These are phyloP conservation scores for Entoloma clypeatum DNA, from an alignment of 1,284 basidiomycete genomes.

Conservation along the genomic window DNA sequence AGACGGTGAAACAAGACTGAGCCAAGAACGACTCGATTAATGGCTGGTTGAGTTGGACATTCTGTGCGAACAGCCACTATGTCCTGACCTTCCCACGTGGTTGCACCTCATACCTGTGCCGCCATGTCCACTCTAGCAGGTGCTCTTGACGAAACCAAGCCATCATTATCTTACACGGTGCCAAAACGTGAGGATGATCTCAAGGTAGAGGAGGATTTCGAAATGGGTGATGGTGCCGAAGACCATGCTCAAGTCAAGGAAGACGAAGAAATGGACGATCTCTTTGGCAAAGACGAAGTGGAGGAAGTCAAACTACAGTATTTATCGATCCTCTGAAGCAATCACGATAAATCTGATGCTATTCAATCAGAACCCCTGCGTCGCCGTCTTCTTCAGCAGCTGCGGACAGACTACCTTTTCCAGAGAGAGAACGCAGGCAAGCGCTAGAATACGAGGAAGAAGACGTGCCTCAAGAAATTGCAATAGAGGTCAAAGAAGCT, in stretches of 20 bases:
- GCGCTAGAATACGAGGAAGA: constrained; percentile 81
- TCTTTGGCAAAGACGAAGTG: constrained; percentile 72
- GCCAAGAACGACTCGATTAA: neutral
- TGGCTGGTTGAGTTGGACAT: neutral
- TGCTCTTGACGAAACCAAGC: constrained; percentile 35
- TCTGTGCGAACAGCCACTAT: neutral
- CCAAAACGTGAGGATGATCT: constrained; percentile 14
- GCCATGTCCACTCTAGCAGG: constrained; percentile 40
- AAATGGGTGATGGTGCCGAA: constrained; percentile 37
- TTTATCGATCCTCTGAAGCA: constrained; percentile 18
- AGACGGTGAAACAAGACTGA: constrained; percentile 20
- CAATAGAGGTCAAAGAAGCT: constrained; percentile 61
- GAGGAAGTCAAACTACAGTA: constrained; percentile 44
- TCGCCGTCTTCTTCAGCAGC: constrained; percentile 51
- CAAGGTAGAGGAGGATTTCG: constrained; percentile 34
- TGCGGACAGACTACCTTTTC: constrained; percentile 64
- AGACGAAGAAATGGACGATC: constrained; percentile 70
- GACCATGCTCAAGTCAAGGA: constrained; percentile 31
- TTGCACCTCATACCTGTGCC: neutral
- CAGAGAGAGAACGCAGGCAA: constrained; percentile 64
- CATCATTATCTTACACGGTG: constrained; percentile 14
- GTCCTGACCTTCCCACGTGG: no score
- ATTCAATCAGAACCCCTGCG: constrained; percentile 23
- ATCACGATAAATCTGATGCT: neutral
- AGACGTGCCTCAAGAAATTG: constrained; percentile 55